These are phyloP conservation scores for Lecanicillium sp. DNA, from an alignment of 2,329 filamentous ascomycete species.

Conservation along the genomic window DNA sequence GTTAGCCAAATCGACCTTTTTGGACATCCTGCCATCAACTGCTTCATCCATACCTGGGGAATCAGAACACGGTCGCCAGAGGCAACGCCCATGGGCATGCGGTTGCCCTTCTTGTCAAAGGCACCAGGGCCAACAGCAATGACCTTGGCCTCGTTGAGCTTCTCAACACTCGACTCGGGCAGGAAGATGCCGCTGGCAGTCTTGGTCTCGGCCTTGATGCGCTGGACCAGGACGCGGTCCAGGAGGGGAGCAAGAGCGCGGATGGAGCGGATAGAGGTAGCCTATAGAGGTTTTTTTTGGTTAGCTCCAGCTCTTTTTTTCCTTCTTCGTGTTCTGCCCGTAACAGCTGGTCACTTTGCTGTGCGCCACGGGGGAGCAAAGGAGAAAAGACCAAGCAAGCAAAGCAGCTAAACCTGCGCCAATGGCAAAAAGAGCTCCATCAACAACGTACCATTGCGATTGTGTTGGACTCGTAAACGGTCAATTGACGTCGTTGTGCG, in stretches of 20 bases:
- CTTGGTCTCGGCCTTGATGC: slow-evolving; percentile 94
- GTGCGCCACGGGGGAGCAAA: too few relatives aligned
- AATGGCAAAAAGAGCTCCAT: not conserved
- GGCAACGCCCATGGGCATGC: slow-evolving; percentile 72
- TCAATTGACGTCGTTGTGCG: slow-evolving; percentile 11
- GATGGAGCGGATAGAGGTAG: slow-evolving; percentile 83
- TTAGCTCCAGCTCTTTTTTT: not conserved
- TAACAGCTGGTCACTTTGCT: too few relatives aligned
- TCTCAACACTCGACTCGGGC: slow-evolving; percentile 92
- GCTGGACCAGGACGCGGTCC: slow-evolving; percentile 97
- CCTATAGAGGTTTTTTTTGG: slow-evolving; percentile 26
- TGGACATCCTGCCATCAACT: too few relatives aligned
- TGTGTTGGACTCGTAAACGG: not conserved
- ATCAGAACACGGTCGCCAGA: slow-evolving; percentile 91
- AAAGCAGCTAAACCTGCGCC: not conserved
- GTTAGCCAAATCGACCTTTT: slow-evolving; percentile 16
- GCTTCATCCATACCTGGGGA: slow-evolving; percentile 61
- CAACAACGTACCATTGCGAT: slow-evolving; percentile 12
- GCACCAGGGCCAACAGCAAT: slow-evolving; percentile 88
- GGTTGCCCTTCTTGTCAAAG: slow-evolving; percentile 81
- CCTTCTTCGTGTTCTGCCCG: not conserved
- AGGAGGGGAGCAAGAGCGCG: slow-evolving; percentile 90
- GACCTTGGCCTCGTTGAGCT: slow-evolving; percentile 96
- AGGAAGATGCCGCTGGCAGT: slow-evolving; percentile 96
- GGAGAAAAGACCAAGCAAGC: not conserved